Evolutionary conservation across 139 green algal species (phyloP), one percentile per base, ranked within the genome.

Genomic region (Zygnema cylindricum): DNA sequence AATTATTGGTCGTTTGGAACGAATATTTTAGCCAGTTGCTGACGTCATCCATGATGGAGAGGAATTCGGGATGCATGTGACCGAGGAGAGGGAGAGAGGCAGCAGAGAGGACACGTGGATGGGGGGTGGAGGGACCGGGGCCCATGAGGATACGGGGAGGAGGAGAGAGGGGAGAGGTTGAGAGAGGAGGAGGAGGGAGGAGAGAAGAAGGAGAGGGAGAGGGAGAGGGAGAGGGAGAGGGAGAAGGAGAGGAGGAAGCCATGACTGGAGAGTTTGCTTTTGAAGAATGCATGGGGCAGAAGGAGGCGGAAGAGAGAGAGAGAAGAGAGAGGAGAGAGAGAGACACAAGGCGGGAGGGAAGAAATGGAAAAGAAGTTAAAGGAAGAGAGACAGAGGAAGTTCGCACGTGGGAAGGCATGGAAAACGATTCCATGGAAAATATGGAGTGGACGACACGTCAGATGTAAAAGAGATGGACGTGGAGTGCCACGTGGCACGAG

Each of bases 41-140:
- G 39, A 95, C 88, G 69, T 95, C 95, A 81, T 97, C 95, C 96
- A 98, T 98, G 85, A 98, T 97, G 82, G 96, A 95, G 55, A 98
- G 88, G 91, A 98, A 98, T 1, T 97, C 96, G 0, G 96, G 96
- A 90, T 98, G 96, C 88, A 92, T 92, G 39, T 92, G 85, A 1
- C 85, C 85, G 1, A 92, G 32, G 2, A 92, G 42, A 57, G 87
- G 87, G 21, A 78, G 41, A 54, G 35, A 49, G 35, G 86, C 49
- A 23, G 87, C 87, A 11, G 81, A 33, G 11, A 92, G 85, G 35
- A 92, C 77, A 3, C 87, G 30, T 21, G 87, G 87, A 42, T 92
- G 87, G 30, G 87, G 40, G 22, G 87, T 88, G 0, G 87, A 92
- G 30, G 87, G 87, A 21, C 87, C 87, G 33, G 87, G 87, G 1